phyloP scores from a whole-genome alignment of 176 grass and related monocot species.

The Ensete ventricosum region DNA sequence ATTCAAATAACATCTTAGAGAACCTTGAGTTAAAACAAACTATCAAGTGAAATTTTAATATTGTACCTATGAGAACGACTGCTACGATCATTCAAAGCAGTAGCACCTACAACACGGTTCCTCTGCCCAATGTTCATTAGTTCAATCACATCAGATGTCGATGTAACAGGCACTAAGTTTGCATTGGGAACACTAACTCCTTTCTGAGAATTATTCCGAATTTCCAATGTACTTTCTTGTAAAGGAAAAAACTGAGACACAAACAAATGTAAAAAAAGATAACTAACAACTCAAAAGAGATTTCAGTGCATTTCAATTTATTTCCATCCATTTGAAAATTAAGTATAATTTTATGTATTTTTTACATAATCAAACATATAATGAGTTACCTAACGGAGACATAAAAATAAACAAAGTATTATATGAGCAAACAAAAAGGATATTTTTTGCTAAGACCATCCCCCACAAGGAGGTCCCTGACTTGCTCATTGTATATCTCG shows the following conservation, averaged over 20 bases:
- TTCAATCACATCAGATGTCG: slow-evolving; percentile 86
- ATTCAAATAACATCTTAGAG: slow-evolving; percentile 24
- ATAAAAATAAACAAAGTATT: background rate
- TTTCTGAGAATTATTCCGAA: slow-evolving; percentile 90
- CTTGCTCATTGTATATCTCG: slow-evolving; percentile 99
- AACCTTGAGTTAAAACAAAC: background rate
- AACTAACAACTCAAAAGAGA: background rate
- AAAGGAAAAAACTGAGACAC: slow-evolving; percentile 38
- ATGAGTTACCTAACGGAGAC: no score
- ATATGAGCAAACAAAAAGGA: slow-evolving; percentile 34
- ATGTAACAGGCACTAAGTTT: slow-evolving; percentile 59
- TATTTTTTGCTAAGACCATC: slow-evolving; percentile 96
- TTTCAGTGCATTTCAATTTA: background rate
- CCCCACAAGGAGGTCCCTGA: slow-evolving; percentile 79
- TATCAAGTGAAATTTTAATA: slow-evolving; percentile 3
- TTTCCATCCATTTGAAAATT: background rate
- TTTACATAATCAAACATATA: background rate
- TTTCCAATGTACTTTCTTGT: slow-evolving; percentile 77
- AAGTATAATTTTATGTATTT: slow-evolving; percentile 10
- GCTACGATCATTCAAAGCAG: slow-evolving; percentile 89
- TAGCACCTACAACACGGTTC: slow-evolving; percentile 86
- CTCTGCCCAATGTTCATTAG: slow-evolving; percentile 87
- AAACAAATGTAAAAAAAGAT: background rate
- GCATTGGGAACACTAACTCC: slow-evolving; percentile 92
- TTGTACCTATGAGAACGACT: slow-evolving; percentile 96